phyloP scores from a whole-genome alignment of 2,329 filamentous ascomycete species.

The Chaetomiaceae sp. region DNA sequence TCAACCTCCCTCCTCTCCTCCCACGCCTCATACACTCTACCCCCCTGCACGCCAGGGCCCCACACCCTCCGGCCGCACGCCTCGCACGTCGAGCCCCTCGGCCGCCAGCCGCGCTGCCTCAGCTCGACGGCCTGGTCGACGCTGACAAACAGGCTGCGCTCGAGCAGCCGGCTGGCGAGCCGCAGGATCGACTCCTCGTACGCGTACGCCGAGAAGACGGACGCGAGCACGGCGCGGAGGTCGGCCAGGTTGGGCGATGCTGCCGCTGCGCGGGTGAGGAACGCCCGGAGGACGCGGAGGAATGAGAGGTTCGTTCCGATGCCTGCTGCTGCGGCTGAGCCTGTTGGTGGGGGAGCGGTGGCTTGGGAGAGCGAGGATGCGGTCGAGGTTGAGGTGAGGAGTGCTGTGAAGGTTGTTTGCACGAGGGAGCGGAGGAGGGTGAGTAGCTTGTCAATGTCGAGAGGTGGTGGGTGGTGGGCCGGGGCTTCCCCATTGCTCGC shows the following conservation, averaged over 20 bases:
- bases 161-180: slow-evolving; percentile 80
- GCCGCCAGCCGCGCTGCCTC: slow-evolving; percentile 83
- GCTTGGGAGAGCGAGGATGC: slow-evolving; percentile 48
- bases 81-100: slow-evolving; percentile 81
- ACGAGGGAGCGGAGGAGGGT: slow-evolving; percentile 70
- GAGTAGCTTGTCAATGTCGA: slow-evolving; percentile 59
- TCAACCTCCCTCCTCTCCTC: slow-evolving; percentile 55
- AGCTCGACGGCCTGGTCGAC: slow-evolving; percentile 70
- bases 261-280: slow-evolving; percentile 74
- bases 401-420: slow-evolving; percentile 83
- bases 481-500: slow-evolving; percentile 25
- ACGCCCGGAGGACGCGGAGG: slow-evolving; percentile 80
- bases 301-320: slow-evolving; percentile 66
- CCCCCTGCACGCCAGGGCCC: slow-evolving; percentile 77
- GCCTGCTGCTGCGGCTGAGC: slow-evolving; percentile 10
- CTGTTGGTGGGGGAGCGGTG: slow-evolving; percentile 21
- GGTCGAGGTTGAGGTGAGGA: slow-evolving; percentile 69
- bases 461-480: slow-evolving; percentile 21
- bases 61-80: slow-evolving; percentile 77
- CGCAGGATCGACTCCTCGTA: slow-evolving; percentile 88
- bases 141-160: slow-evolving; percentile 81
- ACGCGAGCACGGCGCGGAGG: slow-evolving; percentile 74
- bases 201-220: slow-evolving; percentile 91
- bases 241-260: slow-evolving; percentile 84
- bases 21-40: slow-evolving; percentile 73